Conservation (phyloP, 192 early-diverging fungal genomes). For the Geranomyces variabilis region DNA sequence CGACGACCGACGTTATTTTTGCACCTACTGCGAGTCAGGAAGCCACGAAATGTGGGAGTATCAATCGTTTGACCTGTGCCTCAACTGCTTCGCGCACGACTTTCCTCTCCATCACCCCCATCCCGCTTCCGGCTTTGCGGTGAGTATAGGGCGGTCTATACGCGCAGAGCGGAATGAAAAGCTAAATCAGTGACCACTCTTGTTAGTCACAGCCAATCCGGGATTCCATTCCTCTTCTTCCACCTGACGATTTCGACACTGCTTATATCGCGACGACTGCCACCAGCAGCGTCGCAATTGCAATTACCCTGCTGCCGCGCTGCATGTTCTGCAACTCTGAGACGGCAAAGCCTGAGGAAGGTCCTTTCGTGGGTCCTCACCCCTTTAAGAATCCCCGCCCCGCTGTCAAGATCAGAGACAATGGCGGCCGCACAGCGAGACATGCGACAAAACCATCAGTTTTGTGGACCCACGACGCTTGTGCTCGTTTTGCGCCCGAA, state of each 20-base stretch:
- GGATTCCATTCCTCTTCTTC: constrained; percentile 6
- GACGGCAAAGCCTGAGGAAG: constrained; percentile 45
- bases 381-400: constrained; percentile 17
- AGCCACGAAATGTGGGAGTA: constrained; percentile 66
- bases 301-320: neutral
- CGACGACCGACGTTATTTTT: constrained; percentile 81
- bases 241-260: constrained; percentile 58
- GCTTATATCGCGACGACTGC: neutral
- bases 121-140: constrained; percentile 78
- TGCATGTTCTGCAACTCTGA: constrained; percentile 49
- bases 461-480: constrained; percentile 87
- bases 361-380: constrained; percentile 49
- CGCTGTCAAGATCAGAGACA: neutral
- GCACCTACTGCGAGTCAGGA: constrained; percentile 74
- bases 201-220: too few relatives aligned
- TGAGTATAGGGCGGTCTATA: constrained; percentile 39
- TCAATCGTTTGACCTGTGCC: constrained; percentile 75
- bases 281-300: neutral
- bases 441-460: constrained; percentile 39
- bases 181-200: too few relatives aligned
- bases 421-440: neutral
- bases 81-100: constrained; percentile 34
- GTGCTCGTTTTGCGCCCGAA: constrained; percentile 84
- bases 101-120: constrained; percentile 67
- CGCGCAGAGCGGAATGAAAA: too few relatives aligned